phyloP scores from a whole-genome alignment of 257 asterid species.

The Solanum chiquidenum region DNA sequence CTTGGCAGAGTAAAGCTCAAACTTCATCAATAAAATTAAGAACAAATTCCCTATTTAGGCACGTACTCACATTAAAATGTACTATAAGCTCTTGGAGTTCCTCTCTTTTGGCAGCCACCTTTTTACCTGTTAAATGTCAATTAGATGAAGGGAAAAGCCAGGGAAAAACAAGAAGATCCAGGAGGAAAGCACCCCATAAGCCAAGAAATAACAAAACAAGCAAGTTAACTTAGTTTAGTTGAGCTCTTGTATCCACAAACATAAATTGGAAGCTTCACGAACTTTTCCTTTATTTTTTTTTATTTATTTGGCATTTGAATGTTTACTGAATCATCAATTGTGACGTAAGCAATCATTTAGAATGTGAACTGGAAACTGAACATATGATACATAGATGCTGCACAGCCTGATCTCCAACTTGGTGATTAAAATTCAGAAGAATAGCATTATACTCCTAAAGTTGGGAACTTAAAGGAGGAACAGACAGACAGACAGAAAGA shows the following conservation, averaged over 20 bases:
- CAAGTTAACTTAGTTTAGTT: neutral
- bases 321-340: neutral
- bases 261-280: neutral
- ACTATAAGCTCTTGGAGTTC: constrained; percentile 78
- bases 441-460: neutral
- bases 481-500: neutral
- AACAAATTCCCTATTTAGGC: neutral
- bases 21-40: neutral
- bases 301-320: neutral
- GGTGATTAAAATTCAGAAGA: neutral
- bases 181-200: neutral
- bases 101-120: constrained; percentile 57
- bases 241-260: neutral
- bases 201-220: neutral
- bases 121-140: constrained; percentile 42
- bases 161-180: neutral
- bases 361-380: neutral
- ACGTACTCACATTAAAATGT: constrained; percentile 79
- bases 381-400: neutral
- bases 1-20: neutral
- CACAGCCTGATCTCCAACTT: neutral
- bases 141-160: neutral
- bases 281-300: neutral
- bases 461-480: neutral
- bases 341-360: neutral